Conservation (phyloP, 2,329 filamentous ascomycete species). For the Cladophialophora exuberans region DNA sequence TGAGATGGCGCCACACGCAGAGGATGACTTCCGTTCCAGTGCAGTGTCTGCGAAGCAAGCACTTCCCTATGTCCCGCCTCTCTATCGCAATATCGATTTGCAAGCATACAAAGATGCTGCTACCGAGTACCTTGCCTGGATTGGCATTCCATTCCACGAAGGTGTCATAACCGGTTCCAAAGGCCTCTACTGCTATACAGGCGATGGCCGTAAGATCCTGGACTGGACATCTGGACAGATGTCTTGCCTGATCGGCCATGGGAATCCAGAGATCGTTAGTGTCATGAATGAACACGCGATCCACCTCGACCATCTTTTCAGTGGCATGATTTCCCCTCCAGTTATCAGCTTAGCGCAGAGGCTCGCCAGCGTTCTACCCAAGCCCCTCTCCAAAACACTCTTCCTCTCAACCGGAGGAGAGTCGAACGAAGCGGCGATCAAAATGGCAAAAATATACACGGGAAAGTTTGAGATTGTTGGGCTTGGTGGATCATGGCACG, state of each 20-base stretch:
- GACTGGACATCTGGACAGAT: conserved; percentile 66
- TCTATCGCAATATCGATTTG: not conserved
- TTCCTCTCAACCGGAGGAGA: conserved; percentile 63
- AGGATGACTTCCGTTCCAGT: not conserved
- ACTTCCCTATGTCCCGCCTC: not conserved
- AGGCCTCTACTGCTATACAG: conserved; percentile 52
- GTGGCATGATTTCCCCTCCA: conserved; percentile 60
- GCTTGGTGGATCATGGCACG: conserved; percentile 63
- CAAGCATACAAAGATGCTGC: conserved; percentile 1
- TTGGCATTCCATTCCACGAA: not conserved
- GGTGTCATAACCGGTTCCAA: conserved; percentile 49
- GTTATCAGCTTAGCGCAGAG: conserved; percentile 58
- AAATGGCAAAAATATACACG: conserved; percentile 65
- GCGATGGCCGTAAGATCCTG: conserved; percentile 49
- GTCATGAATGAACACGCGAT: conserved; percentile 53
- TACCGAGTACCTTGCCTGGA: conserved; percentile 32
- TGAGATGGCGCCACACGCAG: conserved; percentile 2
- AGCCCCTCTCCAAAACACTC: conserved; percentile 56
- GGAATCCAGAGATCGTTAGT: conserved; percentile 60
- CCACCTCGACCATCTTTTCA: conserved; percentile 61
- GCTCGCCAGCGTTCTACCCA: conserved; percentile 53
- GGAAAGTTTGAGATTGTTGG: conserved; percentile 67
- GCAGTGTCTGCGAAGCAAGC: not conserved
- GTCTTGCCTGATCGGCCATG: conserved; percentile 61
- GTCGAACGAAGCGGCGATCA: conserved; percentile 64